Evolutionary conservation across 2,329 filamentous ascomycete species (phyloP), one percentile per base, ranked within the genome.

Genomic region (Tolypocladium cylindrosporum): DNA sequence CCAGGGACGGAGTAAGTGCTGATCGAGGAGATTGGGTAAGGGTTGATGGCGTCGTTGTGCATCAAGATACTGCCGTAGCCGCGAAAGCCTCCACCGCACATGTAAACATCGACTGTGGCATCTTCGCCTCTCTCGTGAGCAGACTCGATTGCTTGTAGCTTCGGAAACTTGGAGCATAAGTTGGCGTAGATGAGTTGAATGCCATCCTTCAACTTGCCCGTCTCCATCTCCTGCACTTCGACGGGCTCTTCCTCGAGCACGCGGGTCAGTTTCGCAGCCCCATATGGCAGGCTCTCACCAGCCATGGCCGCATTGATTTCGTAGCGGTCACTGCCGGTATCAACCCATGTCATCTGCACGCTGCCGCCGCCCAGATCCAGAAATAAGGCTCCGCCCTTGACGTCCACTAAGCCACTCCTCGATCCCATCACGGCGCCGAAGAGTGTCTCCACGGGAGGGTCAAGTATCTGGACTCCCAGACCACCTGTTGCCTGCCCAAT

Each of bases 21-120:
- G 70, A 94, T 87, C 24, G 88, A 86, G 0, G 90, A 84, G 34
- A 96, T 88, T 0, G 92, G 92, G 69, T 96, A 97, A 0, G 90
- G 90, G 57, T 81, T 77, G 50, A 90, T 81, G 7, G 77, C 72
- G 65, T 93, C 89, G 63, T 83, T 81, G 68, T 88, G 86, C 88
- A 96, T 92, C 56, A 96, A 79, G 67, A 96, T 85, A 71, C 90
- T 95, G 8, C 91, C 92, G 78, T 95, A 96, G 19, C 92, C 92
- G 41, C 92, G 80, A 68, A 96, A 96, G 0, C 92, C 92, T 31
- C 92, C 92, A 50, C 92, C 92, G 61, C 89, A 96, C 58, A 97
- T 84, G 69, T 92, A 96, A 10, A 96, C 77, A 40, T 88, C 84
- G 58, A 91, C 77, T 5, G 81, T 81, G 54, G 63, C 61, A 45